Conservation (phyloP, 768 basidiomycete genomes). For the Suillus decipiens region DNA sequence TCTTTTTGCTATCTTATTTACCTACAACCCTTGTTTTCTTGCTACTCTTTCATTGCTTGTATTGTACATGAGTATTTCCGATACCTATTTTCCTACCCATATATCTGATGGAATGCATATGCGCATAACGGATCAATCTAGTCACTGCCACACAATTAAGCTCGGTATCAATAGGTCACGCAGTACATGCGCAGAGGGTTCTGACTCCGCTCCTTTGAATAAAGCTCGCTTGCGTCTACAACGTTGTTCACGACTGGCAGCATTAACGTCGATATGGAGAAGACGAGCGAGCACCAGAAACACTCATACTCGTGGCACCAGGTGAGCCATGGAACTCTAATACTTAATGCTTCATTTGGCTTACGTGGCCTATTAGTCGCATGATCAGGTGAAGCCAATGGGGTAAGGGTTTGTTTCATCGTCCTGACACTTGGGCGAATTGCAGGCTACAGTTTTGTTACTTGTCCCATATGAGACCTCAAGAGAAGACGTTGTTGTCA, state of each 20-base stretch:
- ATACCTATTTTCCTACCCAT: constrained; percentile 15
- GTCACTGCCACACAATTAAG: constrained; percentile 1
- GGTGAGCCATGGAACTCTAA: constrained; percentile 41
- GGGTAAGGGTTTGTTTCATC: constrained; percentile 15
- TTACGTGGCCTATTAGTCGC: constrained; percentile 52
- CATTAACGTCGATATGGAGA: constrained; percentile 21
- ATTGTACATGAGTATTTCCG: constrained; percentile 23
- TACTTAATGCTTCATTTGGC: constrained; percentile 11
- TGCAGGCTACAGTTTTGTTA: constrained; percentile 73
- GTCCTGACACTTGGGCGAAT: constrained; percentile 22
- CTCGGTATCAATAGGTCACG: constrained; percentile 7
- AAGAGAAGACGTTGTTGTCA: constrained; percentile 70
- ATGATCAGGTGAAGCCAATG: constrained; percentile 66
- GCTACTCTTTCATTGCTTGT: constrained; percentile 22
- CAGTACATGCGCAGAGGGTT: constrained; percentile 16
- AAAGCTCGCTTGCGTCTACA: constrained; percentile 16
- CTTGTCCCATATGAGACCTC: constrained; percentile 71
- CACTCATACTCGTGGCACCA: constrained; percentile 84
- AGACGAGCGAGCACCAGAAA: constrained; percentile 31
- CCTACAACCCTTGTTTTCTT: constrained; percentile 7
- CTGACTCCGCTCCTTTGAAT: constrained; percentile 33
- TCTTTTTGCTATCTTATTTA: constrained; percentile 7
- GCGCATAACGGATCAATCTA: neutral
- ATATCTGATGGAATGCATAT: neutral
- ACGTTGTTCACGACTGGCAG: constrained; percentile 14